Evolutionary conservation across 208 protist species (phyloP), one percentile per base, ranked within the genome.

Genomic region (Histomonas meleagridis): DNA sequence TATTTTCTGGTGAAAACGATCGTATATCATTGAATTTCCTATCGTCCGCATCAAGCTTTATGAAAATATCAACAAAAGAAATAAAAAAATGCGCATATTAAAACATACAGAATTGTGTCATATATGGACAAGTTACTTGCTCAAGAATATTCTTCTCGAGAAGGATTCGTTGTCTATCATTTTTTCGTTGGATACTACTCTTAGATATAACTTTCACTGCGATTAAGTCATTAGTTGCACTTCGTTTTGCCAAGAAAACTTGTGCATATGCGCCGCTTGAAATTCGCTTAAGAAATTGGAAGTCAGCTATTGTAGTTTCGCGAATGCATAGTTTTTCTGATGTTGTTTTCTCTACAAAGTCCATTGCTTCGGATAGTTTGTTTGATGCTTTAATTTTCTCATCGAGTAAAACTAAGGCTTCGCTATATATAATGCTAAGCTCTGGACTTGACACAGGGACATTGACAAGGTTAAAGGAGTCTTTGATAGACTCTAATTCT

Each of bases 211-310:
- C 70, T 81, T 81, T 81, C 3, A 81, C 51, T 32, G 70, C 70
- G 7, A 38, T 10, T 51, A 43, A 10, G 10, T 26, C 35, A 32
- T 35, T 35, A n/a, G 35, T 28, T 81, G 9, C 51, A n/a, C 51
- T 43, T 35, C 51, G 48, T 51, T 32, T 81, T 48, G 23, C 70
- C 32, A 81, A 51, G 28, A 38, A 81, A n/a, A 81, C 70, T 38
- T 43, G 26, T 38, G 70, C 70, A 43, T 32, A 81, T 51, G 70
- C 70, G 10, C 70, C 70, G n/a, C 35, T 81, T 51, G 70, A 81
- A 81, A 81, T 81, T 51, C 70, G 26, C 43, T 81, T 81, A 51
- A 81, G 12, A n/a, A 81, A 81, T 81, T 81, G 48, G 43, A 81
- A 81, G 7, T 81, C 70, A 46, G 70, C 26, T 7, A 81, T 81